A percentile compares a stretch with the other conserved stretches of the same genome.
Conservation (phyloP, 2,329 filamentous ascomycete genomes). For the Immersiporthe knoxdaviesiana region DNA sequence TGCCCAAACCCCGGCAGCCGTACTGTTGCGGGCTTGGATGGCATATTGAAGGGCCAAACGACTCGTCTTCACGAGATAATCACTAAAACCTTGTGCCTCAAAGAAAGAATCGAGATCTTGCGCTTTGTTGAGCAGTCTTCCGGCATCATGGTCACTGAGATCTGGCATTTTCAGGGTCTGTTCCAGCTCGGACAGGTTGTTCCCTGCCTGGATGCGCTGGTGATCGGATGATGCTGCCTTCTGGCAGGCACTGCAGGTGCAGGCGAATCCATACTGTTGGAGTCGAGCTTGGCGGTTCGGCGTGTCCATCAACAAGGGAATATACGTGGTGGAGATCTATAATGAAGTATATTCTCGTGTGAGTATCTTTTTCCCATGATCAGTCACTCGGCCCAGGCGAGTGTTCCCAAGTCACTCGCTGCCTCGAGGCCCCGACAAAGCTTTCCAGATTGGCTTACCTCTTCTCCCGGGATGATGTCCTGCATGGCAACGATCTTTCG, state of each 20-base stretch:
- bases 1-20: slow-evolving; percentile 18
- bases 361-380: not conserved
- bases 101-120: slow-evolving; percentile 39
- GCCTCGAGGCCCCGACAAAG: not conserved
- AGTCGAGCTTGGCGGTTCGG: slow-evolving; percentile 19
- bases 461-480: slow-evolving; percentile 40
- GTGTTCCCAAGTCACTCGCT: not conserved
- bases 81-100: slow-evolving; percentile 28
- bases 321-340: slow-evolving; percentile 21
- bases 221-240: not conserved
- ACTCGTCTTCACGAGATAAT: slow-evolving; percentile 31
- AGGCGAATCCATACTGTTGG: slow-evolving; percentile 18
- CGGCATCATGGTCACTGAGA: not conserved
- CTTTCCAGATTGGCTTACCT: slow-evolving; percentile 34
- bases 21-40: slow-evolving; percentile 7
- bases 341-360: not conserved
- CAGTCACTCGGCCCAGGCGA: not conserved
- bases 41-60: slow-evolving; percentile 29
- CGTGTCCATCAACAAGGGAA: slow-evolving; percentile 19
- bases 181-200: slow-evolving; percentile 16
- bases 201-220: slow-evolving; percentile 7
- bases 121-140: slow-evolving; percentile 7
- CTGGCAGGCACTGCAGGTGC: slow-evolving; percentile 18
- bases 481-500: slow-evolving; percentile 39
- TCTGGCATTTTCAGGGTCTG: not conserved